Base-by-base conservation (phyloP, 2,329 filamentous ascomycete species). In the Zarea fungicola region DNA sequence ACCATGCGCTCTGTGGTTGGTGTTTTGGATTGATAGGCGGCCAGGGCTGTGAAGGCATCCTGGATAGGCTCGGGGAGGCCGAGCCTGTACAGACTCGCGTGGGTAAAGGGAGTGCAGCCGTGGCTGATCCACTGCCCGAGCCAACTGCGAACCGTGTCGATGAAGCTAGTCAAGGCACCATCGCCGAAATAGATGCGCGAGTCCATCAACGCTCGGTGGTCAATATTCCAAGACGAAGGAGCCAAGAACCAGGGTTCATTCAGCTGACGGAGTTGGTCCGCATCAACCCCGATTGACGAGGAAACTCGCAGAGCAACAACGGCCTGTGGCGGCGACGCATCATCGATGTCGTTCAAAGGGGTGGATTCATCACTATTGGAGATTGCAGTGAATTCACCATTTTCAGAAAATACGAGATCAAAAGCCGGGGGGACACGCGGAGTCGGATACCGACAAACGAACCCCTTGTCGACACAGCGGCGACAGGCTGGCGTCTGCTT, bases 81-180 rank as follows among this genome's bases (percentile, higher is more conserved):
- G 16, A 29, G 16, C 11, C 35, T 40, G 29, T 52, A 52, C 6
- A 52, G 25, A 1, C 26, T 40, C 18, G 14, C 13, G 28, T 52
- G 50, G 14, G 49, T 49, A 25, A 52, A 49, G 26, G 28, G 31
- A 22, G 22, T 37, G 10, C 34, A 34, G 23, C 31, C 37, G 11
- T 45, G 39, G 9, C 19, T 18, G 6, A 34, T 40, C 50, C 50
- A 52, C 16, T 49, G 45, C 7, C 36, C 34, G n/a, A 49, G 31
- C 50, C 50, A 52, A n/a, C 23, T 25, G 13, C 25, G 42, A 22
- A 52, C 11, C 14, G 14, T 43, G n/a, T 41, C 40, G 18, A 52
- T 13, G 16, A 52, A 52, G 37, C 23, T 40, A 5, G 34, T 36
- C 11, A 52, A 16, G 3, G 44, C 45, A 2, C 37, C 48, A 14